Base-by-base conservation (phyloP, 2,329 filamentous ascomycete genomes). In the Cryphonectria parasitica region DNA sequence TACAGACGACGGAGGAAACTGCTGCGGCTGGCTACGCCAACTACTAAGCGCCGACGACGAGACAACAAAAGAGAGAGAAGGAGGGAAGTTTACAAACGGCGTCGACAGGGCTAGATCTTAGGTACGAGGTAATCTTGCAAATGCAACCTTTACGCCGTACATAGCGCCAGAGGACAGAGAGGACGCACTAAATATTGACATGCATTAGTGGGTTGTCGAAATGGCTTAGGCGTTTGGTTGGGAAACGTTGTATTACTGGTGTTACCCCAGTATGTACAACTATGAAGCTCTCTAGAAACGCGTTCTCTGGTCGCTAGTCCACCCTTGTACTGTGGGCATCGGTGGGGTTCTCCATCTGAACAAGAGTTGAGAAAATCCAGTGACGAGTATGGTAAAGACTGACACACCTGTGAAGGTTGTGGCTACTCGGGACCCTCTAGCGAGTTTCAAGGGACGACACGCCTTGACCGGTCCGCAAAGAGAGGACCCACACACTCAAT, bases 321-420 rank as follows among this genome's bases (percentile, higher is more conserved):
- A 28, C 52, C 52, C 10, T 31, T 36, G 5, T 15, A 49, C 43
- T 49, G 45, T 49, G 45, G 58, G 13, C 61, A 64, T 28, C 1
- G 15, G 34, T 36, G 34, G 34, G 28, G 45, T 43, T 49, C 17
- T 22, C 3, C 22, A 43, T 45, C 39, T 49, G 25, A 28, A 64
- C 36, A 25, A 65, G 13, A 25, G 8, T 7, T 65, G 28, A 65
- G n/a, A 22, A 5, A 34, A 68, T 4, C 36, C 39, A 65, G 56
- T 31, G 66, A 67, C 49, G 70, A 45, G 68, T 67, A 64, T 31
- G 66, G 76, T 72, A 80, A 81, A 78, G 78, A 77, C 80, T 85
- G 84, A 84, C 78, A 84, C 82, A 76, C 73, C 79, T 76, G 78
- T 82, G 83, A 86, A 82, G 83, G 83, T 85, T 84, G 80, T 79